phyloP scores from a whole-genome alignment of 495 filamentous ascomycete species.

The Lasiosphaeris hirsuta region DNA sequence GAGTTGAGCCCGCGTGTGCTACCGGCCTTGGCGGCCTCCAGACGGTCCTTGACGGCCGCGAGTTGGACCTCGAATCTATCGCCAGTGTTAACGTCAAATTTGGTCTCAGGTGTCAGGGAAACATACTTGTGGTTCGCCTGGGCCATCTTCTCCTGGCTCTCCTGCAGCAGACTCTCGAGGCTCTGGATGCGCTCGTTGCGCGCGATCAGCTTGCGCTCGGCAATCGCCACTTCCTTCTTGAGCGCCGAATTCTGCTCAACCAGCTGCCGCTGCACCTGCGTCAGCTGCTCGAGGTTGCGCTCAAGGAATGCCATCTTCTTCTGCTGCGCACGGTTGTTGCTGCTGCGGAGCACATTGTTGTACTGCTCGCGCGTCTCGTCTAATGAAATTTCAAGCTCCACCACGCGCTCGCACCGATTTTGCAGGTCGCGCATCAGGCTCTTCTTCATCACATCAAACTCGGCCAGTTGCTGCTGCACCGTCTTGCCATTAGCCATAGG shows the following conservation, averaged over 20 bases:
- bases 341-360: conserved; percentile 91
- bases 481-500: conserved; percentile 76
- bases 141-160: conserved; percentile 95
- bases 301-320: conserved; percentile 99
- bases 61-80: conserved; percentile 92
- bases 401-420: conserved; percentile 95
- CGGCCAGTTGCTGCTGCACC: conserved; percentile 94
- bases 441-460: conserved; percentile 99
- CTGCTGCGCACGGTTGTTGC: conserved; percentile 96
- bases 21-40: conserved; percentile 90
- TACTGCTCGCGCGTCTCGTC: conserved; percentile 98
- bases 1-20: conserved; percentile 75
- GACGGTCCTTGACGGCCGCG: conserved; percentile 92
- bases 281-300: conserved; percentile 95
- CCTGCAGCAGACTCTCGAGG: conserved; percentile 85
- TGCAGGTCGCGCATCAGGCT: conserved; percentile 97
- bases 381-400: conserved; percentile 93
- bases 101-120: conserved; percentile 2
- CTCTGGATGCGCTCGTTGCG: conserved; percentile 94
- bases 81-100: background rate
- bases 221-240: conserved; percentile 99
- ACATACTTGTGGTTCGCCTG: conserved; percentile 91
- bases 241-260: conserved; percentile 94
- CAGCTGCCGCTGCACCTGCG: conserved; percentile 92
- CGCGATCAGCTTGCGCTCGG: conserved; percentile 93